phyloP scores from a whole-genome alignment of 1,139 yeast species.

The Blastobotrys malaysiensis region DNA sequence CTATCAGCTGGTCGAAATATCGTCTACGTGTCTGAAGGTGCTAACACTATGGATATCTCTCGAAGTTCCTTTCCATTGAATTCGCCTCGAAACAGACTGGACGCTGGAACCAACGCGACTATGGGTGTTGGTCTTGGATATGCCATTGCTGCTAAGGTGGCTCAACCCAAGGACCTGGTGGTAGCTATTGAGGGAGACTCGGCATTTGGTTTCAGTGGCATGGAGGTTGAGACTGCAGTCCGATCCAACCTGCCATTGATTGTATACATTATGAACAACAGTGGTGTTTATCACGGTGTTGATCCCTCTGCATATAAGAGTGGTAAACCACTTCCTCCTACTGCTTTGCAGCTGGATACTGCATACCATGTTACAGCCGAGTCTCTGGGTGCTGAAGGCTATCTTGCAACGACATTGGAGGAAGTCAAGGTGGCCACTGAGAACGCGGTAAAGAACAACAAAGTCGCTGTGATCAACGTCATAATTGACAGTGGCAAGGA shows the following conservation, averaged over 20 bases:
- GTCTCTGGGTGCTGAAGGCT: slow-evolving; percentile 53
- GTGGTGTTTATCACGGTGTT: slow-evolving; percentile 62
- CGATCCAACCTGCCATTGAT: slow-evolving; percentile 48
- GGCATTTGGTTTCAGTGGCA: slow-evolving; percentile 63
- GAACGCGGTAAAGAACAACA: slow-evolving; percentile 38
- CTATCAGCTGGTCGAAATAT: slow-evolving; percentile 29
- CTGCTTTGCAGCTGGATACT: slow-evolving; percentile 51
- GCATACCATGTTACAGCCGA: slow-evolving; percentile 49
- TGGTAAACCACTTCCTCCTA: slow-evolving; percentile 42
- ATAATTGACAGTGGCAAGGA: slow-evolving; percentile 52
- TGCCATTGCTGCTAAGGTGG: slow-evolving; percentile 54
- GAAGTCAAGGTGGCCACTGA: slow-evolving; percentile 39
- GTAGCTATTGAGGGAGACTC: slow-evolving; percentile 67
- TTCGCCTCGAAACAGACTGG: slow-evolving; percentile 50
- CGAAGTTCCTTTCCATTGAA: slow-evolving; percentile 52
- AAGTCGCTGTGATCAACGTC: slow-evolving; percentile 48
- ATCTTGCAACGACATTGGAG: slow-evolving; percentile 37
- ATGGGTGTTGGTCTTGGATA: slow-evolving; percentile 69
- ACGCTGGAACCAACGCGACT: slow-evolving; percentile 68
- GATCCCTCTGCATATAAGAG: slow-evolving; percentile 33
- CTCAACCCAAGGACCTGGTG: slow-evolving; percentile 42
- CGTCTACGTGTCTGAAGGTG: slow-evolving; percentile 55
- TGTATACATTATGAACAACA: slow-evolving; percentile 59
- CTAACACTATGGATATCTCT: slow-evolving; percentile 65
- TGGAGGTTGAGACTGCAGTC: slow-evolving; percentile 60